Base-by-base conservation (phyloP, 352 stramenopile genomes). In the Blastocystis sp. region DNA sequence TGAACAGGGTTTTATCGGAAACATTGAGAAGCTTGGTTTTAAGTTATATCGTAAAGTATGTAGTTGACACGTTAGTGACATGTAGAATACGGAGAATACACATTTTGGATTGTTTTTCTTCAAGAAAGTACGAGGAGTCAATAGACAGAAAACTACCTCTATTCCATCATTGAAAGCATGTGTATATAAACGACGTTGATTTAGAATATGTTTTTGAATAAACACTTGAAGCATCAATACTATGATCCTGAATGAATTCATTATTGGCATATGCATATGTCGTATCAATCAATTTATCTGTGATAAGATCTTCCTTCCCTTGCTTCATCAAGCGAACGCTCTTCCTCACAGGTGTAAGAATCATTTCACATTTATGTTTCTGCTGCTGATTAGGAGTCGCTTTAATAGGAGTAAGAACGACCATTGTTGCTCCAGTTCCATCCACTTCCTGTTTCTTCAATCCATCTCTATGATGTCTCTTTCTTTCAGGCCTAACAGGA, bases 31-130 rank as follows among this genome's bases (percentile, higher is more conserved):
- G 33, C 30, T 84, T 15, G 73, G 73, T 19, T 84, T 84, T 19
- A 70, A 17, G 19, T 33, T 84, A 3, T 37, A 37, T 53, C 35
- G 48, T 35, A 84, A 84, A 35, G 73, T 84, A 27, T 4, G 58
- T 60, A 3, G 3, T 0, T n/a, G 17, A 9, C 6, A 4, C 1
- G 1, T 58, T 30, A 48, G 9, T 78, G 13, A 84, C 19, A 13
- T 9, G 15, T 33, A 84, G 73, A 53, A 84, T 33, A 35, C 33
- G 3, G 19, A 24, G 33, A 84, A 84, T 33, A 70, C 54, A 22
- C 58, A 84, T 33, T 84, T 84, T 33, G 73, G 73, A 19, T 27
- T 84, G 4, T 84, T 84, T 33, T 84, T 70, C 48, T 84, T 84
- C 58, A 44, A 51, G 19, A 84, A 84, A 19, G 30, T 73, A 24